These are phyloP conservation scores for Saccharomyces pastorianus DNA, from an alignment of 1,139 yeast species.

Conservation along the genomic window DNA sequence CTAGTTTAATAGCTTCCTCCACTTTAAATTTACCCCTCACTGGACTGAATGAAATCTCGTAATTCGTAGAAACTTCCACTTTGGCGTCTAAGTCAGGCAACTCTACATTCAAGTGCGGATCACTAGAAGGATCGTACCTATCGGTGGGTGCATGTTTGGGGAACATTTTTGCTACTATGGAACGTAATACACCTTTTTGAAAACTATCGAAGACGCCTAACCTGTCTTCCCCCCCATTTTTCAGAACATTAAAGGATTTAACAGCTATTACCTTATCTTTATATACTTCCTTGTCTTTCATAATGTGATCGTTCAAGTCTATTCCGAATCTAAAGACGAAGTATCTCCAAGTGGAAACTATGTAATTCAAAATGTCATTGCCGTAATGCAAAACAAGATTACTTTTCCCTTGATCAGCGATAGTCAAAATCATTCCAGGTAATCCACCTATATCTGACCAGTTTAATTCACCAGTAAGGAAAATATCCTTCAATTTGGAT, in stretches of 20 bases:
- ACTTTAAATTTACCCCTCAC: slow-evolving; percentile 72
- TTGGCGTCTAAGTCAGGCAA: slow-evolving; percentile 25
- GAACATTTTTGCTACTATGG: slow-evolving; percentile 36
- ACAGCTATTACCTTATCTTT: slow-evolving; percentile 49
- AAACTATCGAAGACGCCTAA: slow-evolving; percentile 6
- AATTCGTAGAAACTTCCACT: slow-evolving; percentile 41
- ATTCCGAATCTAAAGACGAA: slow-evolving; percentile 83
- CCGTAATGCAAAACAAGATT: slow-evolving; percentile 42
- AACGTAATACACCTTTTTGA: slow-evolving; percentile 14
- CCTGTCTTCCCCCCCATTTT: background rate
- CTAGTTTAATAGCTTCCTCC: slow-evolving; percentile 55
- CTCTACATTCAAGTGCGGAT: slow-evolving; percentile 31
- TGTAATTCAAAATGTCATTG: slow-evolving; percentile 40
- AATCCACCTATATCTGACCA: slow-evolving; percentile 82
- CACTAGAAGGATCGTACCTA: slow-evolving; percentile 30
- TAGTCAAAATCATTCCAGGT: slow-evolving; percentile 79
- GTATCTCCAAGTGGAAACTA: slow-evolving; percentile 74
- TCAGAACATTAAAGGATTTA: slow-evolving; percentile 38
- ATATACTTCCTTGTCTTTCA: slow-evolving; percentile 34
- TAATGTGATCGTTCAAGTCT: slow-evolving; percentile 40
- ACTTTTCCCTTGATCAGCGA: slow-evolving; percentile 71
- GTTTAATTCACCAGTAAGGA: slow-evolving; percentile 62
- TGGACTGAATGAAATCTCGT: slow-evolving; percentile 57
- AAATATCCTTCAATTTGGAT: slow-evolving; percentile 53
- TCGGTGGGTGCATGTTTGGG: slow-evolving; percentile 34